Evolutionary conservation across 1,139 yeast species (phyloP).

Genomic region (Yamadazyma diospyri): DNA sequence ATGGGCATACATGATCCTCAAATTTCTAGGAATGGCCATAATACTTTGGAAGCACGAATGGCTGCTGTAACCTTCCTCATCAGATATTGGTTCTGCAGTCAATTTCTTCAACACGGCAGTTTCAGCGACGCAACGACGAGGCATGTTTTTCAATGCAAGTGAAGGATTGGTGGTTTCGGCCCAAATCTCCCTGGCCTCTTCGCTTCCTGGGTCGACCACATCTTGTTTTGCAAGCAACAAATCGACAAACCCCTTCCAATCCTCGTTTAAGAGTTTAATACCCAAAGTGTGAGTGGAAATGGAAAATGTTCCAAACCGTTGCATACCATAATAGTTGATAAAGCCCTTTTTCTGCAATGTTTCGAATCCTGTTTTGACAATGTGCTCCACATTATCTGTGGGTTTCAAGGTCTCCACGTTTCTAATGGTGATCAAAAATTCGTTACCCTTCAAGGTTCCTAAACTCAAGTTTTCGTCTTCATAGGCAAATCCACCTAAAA

Average conservation of each 20-base stretch:
- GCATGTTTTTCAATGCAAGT: conserved; percentile 70
- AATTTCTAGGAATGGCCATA: conserved; percentile 86
- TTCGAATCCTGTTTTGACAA: conserved; percentile 49
- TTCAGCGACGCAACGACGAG: conserved; percentile 85
- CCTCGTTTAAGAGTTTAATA: conserved; percentile 59
- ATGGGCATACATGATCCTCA: conserved; percentile 93
- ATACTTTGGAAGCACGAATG: conserved; percentile 72
- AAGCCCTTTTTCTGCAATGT: conserved; percentile 70
- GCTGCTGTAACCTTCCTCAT: conserved; percentile 42
- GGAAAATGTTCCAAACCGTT: conserved; percentile 94
- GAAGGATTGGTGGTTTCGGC: conserved; percentile 65
- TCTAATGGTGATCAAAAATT: conserved; percentile 78
- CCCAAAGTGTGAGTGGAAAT: conserved; percentile 89
- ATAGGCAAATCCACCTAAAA: conserved; percentile 75
- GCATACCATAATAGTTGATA: conserved; percentile 95
- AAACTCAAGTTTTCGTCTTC: conserved; percentile 59
- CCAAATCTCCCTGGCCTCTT: conserved; percentile 83
- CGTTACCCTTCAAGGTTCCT: conserved; percentile 87
- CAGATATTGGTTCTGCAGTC: conserved; percentile 40
- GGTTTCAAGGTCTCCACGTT: conserved; percentile 47
- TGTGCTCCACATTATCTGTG: conserved; percentile 32
- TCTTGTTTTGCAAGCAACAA: conserved; percentile 82
- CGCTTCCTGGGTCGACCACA: conserved; percentile 74
- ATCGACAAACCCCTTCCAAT: conserved; percentile 80
- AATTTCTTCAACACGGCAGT: conserved; percentile 63